Conservation (phyloP, 192 early-diverging fungal species). For the Backusella circina region DNA sequence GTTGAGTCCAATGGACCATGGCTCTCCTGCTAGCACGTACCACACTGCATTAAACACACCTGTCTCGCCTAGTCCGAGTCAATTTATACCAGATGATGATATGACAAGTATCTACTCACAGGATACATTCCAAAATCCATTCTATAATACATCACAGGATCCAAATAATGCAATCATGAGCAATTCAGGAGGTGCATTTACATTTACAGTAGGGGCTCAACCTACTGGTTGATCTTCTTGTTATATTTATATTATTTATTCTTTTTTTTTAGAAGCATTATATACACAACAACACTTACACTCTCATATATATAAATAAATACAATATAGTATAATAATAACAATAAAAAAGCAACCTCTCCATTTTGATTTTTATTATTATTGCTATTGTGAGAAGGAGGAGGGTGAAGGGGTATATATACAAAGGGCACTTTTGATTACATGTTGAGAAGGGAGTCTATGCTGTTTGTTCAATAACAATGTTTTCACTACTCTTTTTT, state of each 20-base stretch:
- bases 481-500: neutral
- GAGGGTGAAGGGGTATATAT: neutral
- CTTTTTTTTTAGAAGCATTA: neutral
- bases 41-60: slow-evolving; percentile 52
- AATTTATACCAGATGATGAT: slow-evolving; percentile 16
- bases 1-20: neutral
- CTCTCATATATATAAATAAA: neutral
- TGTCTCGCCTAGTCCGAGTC: slow-evolving; percentile 45
- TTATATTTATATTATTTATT: neutral
- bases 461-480: neutral
- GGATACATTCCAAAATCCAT: neutral
- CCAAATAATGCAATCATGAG: neutral
- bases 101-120: slow-evolving; percentile 14
- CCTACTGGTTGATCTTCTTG: neutral
- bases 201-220: slow-evolving; percentile 2
- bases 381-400: neutral
- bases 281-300: neutral
- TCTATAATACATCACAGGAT: neutral
- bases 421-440: neutral
- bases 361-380: neutral
- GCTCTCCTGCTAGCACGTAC: slow-evolving; percentile 32
- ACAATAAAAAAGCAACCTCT: neutral
- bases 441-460: neutral
- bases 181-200: neutral
- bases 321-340: neutral